A percentile compares a stretch with the other conserved stretches of the same genome.
phyloP scores from a whole-genome alignment of 2,329 filamentous ascomycete genomes.

The Fusarium veterinarium region DNA sequence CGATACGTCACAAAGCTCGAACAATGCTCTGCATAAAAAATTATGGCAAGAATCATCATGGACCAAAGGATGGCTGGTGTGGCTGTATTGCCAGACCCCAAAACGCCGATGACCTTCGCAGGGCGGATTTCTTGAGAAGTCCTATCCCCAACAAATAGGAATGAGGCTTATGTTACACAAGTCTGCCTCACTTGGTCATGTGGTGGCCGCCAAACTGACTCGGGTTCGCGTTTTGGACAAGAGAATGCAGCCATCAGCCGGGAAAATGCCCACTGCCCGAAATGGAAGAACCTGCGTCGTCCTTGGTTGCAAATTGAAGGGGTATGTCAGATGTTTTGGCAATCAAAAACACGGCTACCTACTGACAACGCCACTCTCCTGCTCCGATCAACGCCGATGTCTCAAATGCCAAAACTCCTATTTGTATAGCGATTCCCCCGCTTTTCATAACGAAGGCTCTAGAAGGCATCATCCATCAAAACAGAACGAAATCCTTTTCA shows the following conservation, averaged over 20 bases:
- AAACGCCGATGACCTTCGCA: background rate
- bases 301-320: background rate
- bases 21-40: background rate
- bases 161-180: background rate
- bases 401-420: background rate
- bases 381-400: background rate
- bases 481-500: too few relatives aligned
- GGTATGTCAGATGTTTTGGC: background rate
- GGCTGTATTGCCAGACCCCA: background rate
- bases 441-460: background rate
- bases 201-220: background rate
- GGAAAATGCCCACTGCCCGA: background rate
- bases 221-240: too few relatives aligned
- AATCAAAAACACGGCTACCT: background rate
- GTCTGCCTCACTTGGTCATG: background rate
- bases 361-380: background rate
- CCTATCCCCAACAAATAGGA: background rate
- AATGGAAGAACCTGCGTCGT: too few relatives aligned
- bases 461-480: background rate
- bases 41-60: accelerated
- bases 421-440: background rate
- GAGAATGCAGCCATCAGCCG: background rate
- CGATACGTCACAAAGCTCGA: accelerated
- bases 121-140: background rate
- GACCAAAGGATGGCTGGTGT: background rate